Percentiles rank a stretch among this genome's conserved stretches.
Evolutionary conservation across 2,329 filamentous ascomycete species (phyloP).

Genomic region (Thielaviopsis populi): DNA sequence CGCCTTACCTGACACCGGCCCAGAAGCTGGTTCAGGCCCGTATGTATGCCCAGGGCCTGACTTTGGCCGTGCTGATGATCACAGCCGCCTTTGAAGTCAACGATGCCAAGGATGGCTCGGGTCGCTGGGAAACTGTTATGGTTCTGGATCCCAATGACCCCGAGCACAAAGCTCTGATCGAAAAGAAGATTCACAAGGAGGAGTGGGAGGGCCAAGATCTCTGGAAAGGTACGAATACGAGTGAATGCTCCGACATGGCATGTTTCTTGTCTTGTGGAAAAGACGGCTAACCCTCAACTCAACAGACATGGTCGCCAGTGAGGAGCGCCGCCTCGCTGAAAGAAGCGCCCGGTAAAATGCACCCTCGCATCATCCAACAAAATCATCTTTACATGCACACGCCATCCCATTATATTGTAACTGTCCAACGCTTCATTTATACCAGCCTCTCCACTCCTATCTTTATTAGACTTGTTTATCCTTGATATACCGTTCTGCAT

Average conservation of each 20-base stretch:
- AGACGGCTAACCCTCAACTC: slow-evolving; percentile 14
- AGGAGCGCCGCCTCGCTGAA: slow-evolving; percentile 46
- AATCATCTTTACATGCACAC: neutral
- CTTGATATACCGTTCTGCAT: neutral
- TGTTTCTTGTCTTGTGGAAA: neutral
- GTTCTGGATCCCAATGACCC: slow-evolving; percentile 69
- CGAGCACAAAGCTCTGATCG: slow-evolving; percentile 65
- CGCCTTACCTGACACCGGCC: slow-evolving; percentile 54
- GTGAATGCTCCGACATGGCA: slow-evolving; percentile 21
- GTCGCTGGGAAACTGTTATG: slow-evolving; percentile 72
- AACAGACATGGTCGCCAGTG: slow-evolving; percentile 66
- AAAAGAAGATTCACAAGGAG: slow-evolving; percentile 80
- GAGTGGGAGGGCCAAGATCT: slow-evolving; percentile 78
- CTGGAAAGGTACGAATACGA: slow-evolving; percentile 59
- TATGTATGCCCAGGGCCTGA: slow-evolving; percentile 85
- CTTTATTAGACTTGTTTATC: neutral
- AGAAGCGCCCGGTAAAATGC: slow-evolving; percentile 22
- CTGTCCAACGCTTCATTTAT: neutral
- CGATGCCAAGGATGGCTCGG: slow-evolving; percentile 62
- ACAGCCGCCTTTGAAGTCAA: slow-evolving; percentile 66
- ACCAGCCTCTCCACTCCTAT: neutral
- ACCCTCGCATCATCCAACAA: neutral
- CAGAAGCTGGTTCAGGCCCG: slow-evolving; percentile 92
- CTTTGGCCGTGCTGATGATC: slow-evolving; percentile 67
- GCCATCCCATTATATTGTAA: neutral